phyloP scores from a whole-genome alignment of 202 grass and related monocot genomes.

The Musa balbisiana region DNA sequence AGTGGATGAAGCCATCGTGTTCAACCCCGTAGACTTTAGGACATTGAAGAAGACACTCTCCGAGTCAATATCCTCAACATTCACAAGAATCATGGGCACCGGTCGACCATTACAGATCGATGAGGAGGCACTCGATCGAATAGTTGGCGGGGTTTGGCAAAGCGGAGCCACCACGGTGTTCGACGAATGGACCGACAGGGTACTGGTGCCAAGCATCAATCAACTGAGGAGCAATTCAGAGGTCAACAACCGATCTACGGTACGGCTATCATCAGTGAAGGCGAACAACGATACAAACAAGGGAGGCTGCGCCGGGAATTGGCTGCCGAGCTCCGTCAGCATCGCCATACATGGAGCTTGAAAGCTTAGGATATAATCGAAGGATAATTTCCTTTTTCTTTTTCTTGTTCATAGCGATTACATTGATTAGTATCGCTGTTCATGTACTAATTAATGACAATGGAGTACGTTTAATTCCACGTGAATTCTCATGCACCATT shows the following conservation, averaged over 20 bases:
- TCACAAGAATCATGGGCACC: constrained; percentile 41
- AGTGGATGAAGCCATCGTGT: constrained; percentile 38
- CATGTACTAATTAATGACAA: neutral
- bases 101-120: constrained; percentile 54
- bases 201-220: constrained; percentile 54
- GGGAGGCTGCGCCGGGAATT: constrained; percentile 11
- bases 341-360: constrained; percentile 49
- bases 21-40: constrained; percentile 52
- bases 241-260: constrained; percentile 15
- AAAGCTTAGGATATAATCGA: neutral
- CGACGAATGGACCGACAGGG: constrained; percentile 57
- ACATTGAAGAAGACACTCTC: constrained; percentile 43
- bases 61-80: constrained; percentile 40
- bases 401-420: neutral
- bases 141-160: constrained; percentile 51
- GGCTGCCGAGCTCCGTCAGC: constrained; percentile 37
- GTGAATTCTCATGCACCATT: too few species aligned
- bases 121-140: constrained; percentile 68
- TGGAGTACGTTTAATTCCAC: neutral
- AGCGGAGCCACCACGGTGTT: constrained; percentile 38
- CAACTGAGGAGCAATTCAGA: constrained; percentile 56
- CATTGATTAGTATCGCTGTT: neutral
- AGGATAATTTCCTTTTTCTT: too few species aligned
- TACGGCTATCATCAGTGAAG: constrained; percentile 41
- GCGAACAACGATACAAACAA: constrained; percentile 23